These are phyloP conservation scores for Naematelia encephala DNA, from an alignment of 768 basidiomycete species.

Conservation along the genomic window DNA sequence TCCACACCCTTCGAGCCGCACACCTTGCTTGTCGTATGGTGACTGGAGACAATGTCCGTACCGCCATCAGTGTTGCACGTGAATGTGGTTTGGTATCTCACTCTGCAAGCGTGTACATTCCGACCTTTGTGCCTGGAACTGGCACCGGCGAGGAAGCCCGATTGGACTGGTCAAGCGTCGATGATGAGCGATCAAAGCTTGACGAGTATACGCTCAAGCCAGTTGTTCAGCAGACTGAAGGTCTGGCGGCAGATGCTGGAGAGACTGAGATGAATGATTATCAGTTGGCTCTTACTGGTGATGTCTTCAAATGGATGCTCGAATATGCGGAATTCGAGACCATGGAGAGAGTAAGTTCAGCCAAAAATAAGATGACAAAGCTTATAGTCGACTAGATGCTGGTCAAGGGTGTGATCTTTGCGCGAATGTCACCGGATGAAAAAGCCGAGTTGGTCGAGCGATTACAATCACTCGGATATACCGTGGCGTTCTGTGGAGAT, in stretches of 20 bases:
- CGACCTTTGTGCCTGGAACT: constrained; percentile 71
- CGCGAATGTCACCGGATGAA: constrained; percentile 98
- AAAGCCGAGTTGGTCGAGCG: constrained; percentile 98
- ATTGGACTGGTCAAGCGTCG: constrained; percentile 87
- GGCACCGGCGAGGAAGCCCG: constrained; percentile 55
- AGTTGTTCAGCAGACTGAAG: constrained; percentile 61
- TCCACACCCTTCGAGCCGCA: constrained; percentile 79
- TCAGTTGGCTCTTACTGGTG: constrained; percentile 85
- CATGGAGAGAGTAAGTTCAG: constrained; percentile 72
- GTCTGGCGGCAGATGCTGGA: constrained; percentile 60
- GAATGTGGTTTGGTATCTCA: constrained; percentile 87
- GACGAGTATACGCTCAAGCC: constrained; percentile 88
- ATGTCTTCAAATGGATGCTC: constrained; percentile 97
- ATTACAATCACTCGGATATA: constrained; percentile 87
- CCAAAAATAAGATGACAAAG: background rate
- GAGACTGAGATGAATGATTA: constrained; percentile 81
- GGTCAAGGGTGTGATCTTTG: constrained; percentile 92
- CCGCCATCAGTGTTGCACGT: constrained; percentile 92
- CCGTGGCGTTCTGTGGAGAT: constrained; percentile 96
- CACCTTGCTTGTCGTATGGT: constrained; percentile 96
- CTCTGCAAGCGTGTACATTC: constrained; percentile 82
- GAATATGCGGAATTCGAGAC: constrained; percentile 92
- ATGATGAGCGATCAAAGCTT: constrained; percentile 76
- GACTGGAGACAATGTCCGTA: constrained; percentile 94
- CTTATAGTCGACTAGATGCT: too few relatives aligned